A percentile compares a stretch with the other conserved stretches of the same genome.
Evolutionary conservation across 176 grass and related monocot species (phyloP).

Genomic region (Zizania latifolia): DNA sequence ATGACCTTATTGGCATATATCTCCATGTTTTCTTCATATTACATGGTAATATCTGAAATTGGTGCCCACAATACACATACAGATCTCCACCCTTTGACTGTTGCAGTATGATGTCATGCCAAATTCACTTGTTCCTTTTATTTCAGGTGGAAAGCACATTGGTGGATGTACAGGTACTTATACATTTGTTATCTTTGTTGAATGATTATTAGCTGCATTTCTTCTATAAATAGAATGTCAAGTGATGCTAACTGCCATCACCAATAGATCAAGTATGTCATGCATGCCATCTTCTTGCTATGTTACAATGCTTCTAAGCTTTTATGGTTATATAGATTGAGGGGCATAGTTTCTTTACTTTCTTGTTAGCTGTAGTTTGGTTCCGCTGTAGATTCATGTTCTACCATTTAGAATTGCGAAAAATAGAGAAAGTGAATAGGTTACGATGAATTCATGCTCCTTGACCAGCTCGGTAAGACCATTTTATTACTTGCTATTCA

Average conservation of each 20-base stretch:
- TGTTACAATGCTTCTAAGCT: background rate
- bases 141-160: slow-evolving; percentile 84
- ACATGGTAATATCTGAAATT: slow-evolving; percentile 9
- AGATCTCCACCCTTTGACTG: background rate
- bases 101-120: background rate
- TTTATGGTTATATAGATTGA: background rate
- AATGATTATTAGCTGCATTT: background rate
- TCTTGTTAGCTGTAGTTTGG: background rate
- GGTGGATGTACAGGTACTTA: slow-evolving; percentile 82
- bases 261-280: background rate
- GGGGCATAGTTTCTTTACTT: background rate
- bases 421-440: background rate
- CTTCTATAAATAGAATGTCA: background rate
- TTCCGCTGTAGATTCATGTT: background rate
- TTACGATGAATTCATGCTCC: background rate
- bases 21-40: slow-evolving; percentile 5
- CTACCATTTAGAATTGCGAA: background rate
- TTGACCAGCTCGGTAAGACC: background rate
- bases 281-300: slow-evolving; percentile 4
- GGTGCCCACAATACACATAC: background rate
- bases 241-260: background rate
- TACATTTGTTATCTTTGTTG: background rate
- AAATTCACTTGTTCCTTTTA: background rate
- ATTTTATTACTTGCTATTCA: background rate
- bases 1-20: background rate